Evolutionary conservation across 179 eudicot species (phyloP).

Genomic region (Drosera spatulata): DNA sequence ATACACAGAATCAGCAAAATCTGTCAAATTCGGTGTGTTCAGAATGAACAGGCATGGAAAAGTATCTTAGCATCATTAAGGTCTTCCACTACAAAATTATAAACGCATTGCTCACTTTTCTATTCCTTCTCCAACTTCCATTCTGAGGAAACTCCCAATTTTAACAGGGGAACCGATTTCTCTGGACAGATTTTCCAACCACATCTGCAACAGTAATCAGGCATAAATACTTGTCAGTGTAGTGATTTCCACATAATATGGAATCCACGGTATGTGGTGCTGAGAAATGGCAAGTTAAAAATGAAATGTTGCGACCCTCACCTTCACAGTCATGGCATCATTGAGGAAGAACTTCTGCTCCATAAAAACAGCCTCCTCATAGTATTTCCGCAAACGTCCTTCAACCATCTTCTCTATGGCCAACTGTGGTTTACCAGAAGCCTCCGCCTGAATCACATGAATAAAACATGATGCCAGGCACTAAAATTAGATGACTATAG

Average conservation of each 20-base stretch:
- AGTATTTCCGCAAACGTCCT: slow-evolving; percentile 91
- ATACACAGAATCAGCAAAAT: too few species aligned
- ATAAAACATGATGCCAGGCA: not conserved
- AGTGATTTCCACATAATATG: not conserved
- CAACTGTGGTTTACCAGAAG: slow-evolving; percentile 77
- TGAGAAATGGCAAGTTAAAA: not conserved
- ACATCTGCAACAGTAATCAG: slow-evolving; percentile 35
- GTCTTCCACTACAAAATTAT: not conserved
- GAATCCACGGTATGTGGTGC: not conserved
- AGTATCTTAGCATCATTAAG: not conserved
- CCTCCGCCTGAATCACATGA: slow-evolving; percentile 52
- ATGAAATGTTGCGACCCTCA: slow-evolving; percentile 6
- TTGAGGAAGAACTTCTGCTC: slow-evolving; percentile 84
- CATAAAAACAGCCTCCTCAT: slow-evolving; percentile 86
- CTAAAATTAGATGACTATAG: not conserved
- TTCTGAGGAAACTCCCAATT: slow-evolving; percentile 59
- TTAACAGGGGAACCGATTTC: slow-evolving; percentile 74
- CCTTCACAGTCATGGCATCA: slow-evolving; percentile 67
- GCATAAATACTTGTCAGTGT: not conserved
- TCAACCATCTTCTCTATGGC: slow-evolving; percentile 96
- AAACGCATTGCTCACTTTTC: slow-evolving; percentile 37
- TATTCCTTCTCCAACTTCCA: slow-evolving; percentile 92
- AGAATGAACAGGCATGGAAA: not conserved
- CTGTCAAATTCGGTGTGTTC: too few species aligned
- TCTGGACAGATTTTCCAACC: slow-evolving; percentile 58